phyloP scores from a whole-genome alignment of 495 filamentous ascomycete genomes.

The Aspergillus indologenus region DNA sequence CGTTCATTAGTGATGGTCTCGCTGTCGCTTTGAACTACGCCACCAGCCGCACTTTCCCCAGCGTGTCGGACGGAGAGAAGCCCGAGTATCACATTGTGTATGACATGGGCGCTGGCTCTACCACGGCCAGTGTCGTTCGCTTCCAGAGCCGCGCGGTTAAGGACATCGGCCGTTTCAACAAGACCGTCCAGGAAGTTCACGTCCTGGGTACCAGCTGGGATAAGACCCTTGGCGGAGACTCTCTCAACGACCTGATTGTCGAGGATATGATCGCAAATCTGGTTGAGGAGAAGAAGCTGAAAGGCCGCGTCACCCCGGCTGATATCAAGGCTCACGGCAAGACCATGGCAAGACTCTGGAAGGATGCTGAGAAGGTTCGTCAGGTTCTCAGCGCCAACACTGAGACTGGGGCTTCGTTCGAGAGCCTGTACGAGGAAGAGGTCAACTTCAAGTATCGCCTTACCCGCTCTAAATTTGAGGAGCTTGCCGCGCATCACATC shows the following conservation, averaged over 20 bases:
- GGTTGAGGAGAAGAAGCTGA: conserved; percentile 64
- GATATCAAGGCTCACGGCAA: conserved; percentile 74
- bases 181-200: conserved; percentile 89
- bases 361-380: conserved; percentile 82
- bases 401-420: conserved; percentile 75
- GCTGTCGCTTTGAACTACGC: conserved; percentile 95
- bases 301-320: conserved; percentile 58
- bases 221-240: conserved; percentile 82
- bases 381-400: conserved; percentile 93
- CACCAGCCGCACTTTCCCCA: conserved; percentile 83
- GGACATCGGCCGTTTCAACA: conserved; percentile 90
- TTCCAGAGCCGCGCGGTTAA: conserved; percentile 90
- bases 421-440: conserved; percentile 80
- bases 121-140: conserved; percentile 86
- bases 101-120: conserved; percentile 98
- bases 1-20: conserved; percentile 83
- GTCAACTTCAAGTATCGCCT: conserved; percentile 92
- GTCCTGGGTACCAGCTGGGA: conserved; percentile 89
- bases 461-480: conserved; percentile 77
- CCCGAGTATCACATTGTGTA: conserved; percentile 92
- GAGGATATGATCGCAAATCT: conserved; percentile 83
- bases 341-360: conserved; percentile 81
- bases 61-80: conserved; percentile 75
- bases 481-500: conserved; percentile 65
- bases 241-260: conserved; percentile 81